Evolutionary conservation across 257 asterid genomes (phyloP).

Genomic region (Cynanchum wilfordii): DNA sequence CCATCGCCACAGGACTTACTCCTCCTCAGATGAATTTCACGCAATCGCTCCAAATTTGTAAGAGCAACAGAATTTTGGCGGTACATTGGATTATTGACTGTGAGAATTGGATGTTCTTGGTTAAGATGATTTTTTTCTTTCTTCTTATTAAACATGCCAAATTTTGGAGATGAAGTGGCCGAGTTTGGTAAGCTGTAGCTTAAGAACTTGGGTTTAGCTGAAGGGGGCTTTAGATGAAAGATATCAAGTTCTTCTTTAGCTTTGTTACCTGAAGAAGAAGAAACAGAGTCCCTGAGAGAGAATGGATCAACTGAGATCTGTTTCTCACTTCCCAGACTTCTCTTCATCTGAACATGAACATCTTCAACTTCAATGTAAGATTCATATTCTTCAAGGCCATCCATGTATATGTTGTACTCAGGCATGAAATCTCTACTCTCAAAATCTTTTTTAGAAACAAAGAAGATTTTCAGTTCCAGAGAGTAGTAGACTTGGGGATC

Average conservation of each 20-base stretch:
- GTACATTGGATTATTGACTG: constrained; percentile 20
- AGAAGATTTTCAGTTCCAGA: not conserved
- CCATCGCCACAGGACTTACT: constrained; percentile 27
- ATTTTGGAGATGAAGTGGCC: constrained; percentile 43
- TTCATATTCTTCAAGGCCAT: constrained; percentile 14
- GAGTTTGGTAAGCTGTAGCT: constrained; percentile 68
- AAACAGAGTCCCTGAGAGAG: constrained; percentile 30
- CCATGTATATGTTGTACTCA: constrained; percentile 5
- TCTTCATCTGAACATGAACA: constrained; percentile 19
- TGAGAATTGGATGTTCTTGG: constrained; percentile 21
- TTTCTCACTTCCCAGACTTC: constrained; percentile 37
- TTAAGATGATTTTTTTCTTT: constrained; percentile 18
- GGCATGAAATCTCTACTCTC: constrained; percentile 10
- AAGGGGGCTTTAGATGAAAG: constrained; percentile 19
- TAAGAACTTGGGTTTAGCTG: constrained; percentile 29
- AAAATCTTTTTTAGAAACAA: not conserved
- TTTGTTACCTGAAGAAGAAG: not conserved
- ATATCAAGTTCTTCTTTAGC: constrained; percentile 3
- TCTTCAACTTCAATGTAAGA: constrained; percentile 8
- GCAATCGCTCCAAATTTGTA: constrained; percentile 55
- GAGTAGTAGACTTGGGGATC: not conserved
- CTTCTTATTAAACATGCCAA: constrained; percentile 20
- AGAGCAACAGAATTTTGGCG: constrained; percentile 76
- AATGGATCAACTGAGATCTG: constrained; percentile 65
- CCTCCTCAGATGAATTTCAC: constrained; percentile 56